Base-by-base conservation (phyloP, 2,329 filamentous ascomycete genomes). In the Sporothrix protearum region DNA sequence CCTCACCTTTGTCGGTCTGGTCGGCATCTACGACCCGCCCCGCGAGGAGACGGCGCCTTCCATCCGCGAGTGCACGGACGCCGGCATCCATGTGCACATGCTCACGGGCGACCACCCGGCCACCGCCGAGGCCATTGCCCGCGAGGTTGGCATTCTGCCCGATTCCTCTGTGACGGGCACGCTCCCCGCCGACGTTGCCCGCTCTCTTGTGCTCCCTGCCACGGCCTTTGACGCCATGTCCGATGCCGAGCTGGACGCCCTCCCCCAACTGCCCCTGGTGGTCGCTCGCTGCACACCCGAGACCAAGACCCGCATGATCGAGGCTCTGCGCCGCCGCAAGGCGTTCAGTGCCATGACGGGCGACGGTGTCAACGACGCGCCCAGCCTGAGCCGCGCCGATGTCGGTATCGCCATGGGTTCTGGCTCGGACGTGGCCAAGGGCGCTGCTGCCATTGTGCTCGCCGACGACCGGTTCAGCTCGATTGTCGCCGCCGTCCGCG, bases 381-480 rank as follows among this genome's bases (percentile, higher is more conserved):
- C 93, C 0, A 93, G 92, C 4, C 85, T 96, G 45, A 92, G 92
- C 76, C 87, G 88, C 59, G 91, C 92, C 2, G 93, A 97, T 77
- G 92, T 97, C 6, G 93, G 92, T 74, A 97, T 96, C 75, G 92
- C 92, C 70, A 96, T 96, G 93, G 93, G 93, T n/a, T 90, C 91
- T 16, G 93, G 93, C 1, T 93, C 90, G 12, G 93, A 96, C 76
- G 93, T 96, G 7, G 93, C 93, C 73, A 96, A 96, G 80, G 92
- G 91, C 57, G 92, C 92, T 0, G 86, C 90, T 22, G 91, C 88
- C 78, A 95, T 97, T 80, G 93, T 96, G 70, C 83, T 97, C 59
- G 93, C 92, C 0, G 92, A 96, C 78, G 93, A 96, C 82, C 94
- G 95, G 81, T 96, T 96, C 81, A 92, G 93, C 75, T 92, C 90